Percentiles rank a stretch among this genome's conserved stretches.
phyloP scores from a whole-genome alignment of 768 basidiomycete species.

The Amanita thiersii region DNA sequence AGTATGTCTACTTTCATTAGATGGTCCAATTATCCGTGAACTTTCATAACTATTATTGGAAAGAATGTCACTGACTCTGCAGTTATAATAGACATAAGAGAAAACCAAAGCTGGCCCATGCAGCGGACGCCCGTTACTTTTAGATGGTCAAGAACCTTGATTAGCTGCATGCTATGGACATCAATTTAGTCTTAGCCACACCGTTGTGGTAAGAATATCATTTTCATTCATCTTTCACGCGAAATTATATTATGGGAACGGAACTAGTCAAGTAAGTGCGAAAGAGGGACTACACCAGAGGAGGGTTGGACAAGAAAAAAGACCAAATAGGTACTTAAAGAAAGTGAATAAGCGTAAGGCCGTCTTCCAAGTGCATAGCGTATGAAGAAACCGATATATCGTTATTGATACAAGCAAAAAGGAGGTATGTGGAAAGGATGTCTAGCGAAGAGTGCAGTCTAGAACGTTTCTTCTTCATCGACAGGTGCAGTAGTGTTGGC shows the following conservation, averaged over 20 bases:
- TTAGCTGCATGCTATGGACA: no score
- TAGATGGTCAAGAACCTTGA: no score
- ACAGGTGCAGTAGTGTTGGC: constrained; percentile 24
- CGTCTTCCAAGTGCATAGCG: background rate
- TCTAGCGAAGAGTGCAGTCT: constrained; percentile 3
- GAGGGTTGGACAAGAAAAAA: background rate
- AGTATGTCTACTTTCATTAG: no score
- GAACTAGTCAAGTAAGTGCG: background rate
- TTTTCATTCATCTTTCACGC: no score
- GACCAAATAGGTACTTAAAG: background rate
- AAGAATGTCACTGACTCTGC: no score
- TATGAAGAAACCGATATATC: constrained; percentile 6
- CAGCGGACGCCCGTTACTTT: no score
- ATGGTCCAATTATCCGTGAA: no score
- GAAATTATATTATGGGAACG: background rate
- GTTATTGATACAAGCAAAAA: constrained; percentile 11
- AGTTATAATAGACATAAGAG: no score
- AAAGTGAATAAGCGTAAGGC: constrained; percentile 1
- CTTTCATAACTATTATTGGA: no score
- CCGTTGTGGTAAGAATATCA: no score
- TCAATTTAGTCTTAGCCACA: no score
- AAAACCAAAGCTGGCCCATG: no score
- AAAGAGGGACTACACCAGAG: background rate
- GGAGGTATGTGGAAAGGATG: background rate
- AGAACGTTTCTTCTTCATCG: constrained; percentile 83